Evolutionary conservation across 495 filamentous ascomycete species (phyloP), one percentile per base, ranked within the genome.

Genomic region (Massariosphaeria phaeospora): DNA sequence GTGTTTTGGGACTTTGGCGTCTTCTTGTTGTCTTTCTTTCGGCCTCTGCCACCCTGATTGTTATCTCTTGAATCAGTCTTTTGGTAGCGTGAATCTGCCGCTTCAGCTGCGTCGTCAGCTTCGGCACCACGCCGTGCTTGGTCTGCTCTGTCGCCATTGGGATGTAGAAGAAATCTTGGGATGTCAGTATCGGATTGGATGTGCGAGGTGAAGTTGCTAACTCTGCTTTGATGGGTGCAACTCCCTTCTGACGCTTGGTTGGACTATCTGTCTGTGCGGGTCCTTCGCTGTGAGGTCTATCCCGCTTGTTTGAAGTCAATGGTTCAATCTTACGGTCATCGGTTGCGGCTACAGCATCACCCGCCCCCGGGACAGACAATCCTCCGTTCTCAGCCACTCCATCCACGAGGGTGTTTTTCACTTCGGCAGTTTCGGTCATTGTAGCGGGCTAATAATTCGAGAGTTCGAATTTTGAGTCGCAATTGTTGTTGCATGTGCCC

Each of bases 201-300:
- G 55, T 35, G 33, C 31, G 10, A n/a, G 26, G 36, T 29, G 24
- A 11, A 7, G 2, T 26, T 44, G 70, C 80, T 67, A 70, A 96
- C 87, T 96, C 91, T 52, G 79, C 63, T 69, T 95, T 96, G 64
- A 98, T 84, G 1, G 82, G 79, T 27, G 89, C 89, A 53, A 91
- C 76, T 26, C 91, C 91, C 64, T 80, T 79, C 36, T 74, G 49
- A 57, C 76, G 68, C 72, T 79, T 61, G 10, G 6, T 21, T 12
- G 38, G 38, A 21, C 38, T 40, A 2, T 17, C 20, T 21, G 38
- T 5, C 38, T 21, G 38, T 2, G 20, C 38, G 15, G 9, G 38
- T n/a, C 3, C 38, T 40, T 40, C 38, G 4, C 6, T 40, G 34
- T 42, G 49, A 54, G 42, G 2, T 41, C 42, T 38, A 35, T 23